Conservation (phyloP, 2,329 filamentous ascomycete species). For the Curvularia lunata region DNA sequence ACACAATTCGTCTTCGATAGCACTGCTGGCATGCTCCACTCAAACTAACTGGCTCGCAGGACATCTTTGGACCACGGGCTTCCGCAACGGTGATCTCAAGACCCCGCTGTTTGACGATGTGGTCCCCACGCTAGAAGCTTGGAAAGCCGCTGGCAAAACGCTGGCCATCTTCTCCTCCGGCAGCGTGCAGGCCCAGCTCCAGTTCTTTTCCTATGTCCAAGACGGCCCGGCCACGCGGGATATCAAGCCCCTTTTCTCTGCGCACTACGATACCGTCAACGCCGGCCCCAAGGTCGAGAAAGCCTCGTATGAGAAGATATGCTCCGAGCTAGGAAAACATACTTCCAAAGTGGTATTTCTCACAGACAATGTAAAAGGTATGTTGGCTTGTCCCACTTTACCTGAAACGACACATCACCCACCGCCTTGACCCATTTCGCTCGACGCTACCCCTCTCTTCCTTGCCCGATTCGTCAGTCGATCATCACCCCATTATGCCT, state of each 20-base stretch:
- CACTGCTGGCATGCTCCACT: slow-evolving; percentile 8
- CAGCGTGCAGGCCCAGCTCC: slow-evolving; percentile 79
- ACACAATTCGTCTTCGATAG: slow-evolving; percentile 12
- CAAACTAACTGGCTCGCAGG: slow-evolving; percentile 50
- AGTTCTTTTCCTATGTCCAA: slow-evolving; percentile 71
- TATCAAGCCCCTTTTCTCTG: slow-evolving; percentile 46
- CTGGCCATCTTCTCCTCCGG: slow-evolving; percentile 83
- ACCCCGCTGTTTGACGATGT: slow-evolving; percentile 80
- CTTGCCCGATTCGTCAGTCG: slow-evolving; percentile 4
- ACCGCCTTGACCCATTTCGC: slow-evolving; percentile 5
- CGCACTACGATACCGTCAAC: slow-evolving; percentile 76
- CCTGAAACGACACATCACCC: slow-evolving; percentile 21
- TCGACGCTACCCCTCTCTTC: slow-evolving; percentile 14
- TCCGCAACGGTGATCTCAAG: slow-evolving; percentile 70
- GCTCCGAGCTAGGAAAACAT: slow-evolving; percentile 54
- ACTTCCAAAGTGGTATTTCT: slow-evolving; percentile 72
- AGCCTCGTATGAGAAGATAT: slow-evolving; percentile 71
- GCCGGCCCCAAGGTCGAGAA: slow-evolving; percentile 75
- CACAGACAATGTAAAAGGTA: slow-evolving; percentile 74
- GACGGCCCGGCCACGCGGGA: slow-evolving; percentile 50
- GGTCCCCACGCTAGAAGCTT: slow-evolving; percentile 65
- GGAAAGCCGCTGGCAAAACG: slow-evolving; percentile 61
- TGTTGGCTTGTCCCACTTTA: slow-evolving; percentile 3
- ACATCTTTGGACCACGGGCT: slow-evolving; percentile 78
- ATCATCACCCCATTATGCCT: slow-evolving; percentile 8